Evolutionary conservation across 495 filamentous ascomycete genomes (phyloP).

Genomic region (Aspergillus cristatus): DNA sequence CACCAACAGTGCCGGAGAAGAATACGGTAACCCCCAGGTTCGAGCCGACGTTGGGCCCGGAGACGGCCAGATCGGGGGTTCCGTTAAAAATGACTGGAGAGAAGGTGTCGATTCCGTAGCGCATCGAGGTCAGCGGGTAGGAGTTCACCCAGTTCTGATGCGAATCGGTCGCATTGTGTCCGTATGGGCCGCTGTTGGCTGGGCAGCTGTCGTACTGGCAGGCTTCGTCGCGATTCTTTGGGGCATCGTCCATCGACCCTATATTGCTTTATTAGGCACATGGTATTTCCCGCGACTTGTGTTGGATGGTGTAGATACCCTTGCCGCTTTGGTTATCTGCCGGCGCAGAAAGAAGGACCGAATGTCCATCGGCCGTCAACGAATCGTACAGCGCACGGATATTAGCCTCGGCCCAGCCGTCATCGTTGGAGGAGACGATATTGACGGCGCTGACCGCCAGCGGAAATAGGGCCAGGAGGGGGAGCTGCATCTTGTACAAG

Average conservation of each 20-base stretch:
- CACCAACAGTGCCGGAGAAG: slow-evolving; percentile 56
- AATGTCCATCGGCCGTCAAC: slow-evolving; percentile 43
- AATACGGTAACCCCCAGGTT: slow-evolving; percentile 43
- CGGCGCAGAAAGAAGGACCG: slow-evolving; percentile 52
- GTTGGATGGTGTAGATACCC: slow-evolving; percentile 23
- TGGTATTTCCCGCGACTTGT: slow-evolving; percentile 1
- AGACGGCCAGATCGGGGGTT: slow-evolving; percentile 48
- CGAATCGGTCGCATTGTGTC: slow-evolving; percentile 45
- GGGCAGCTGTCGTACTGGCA: slow-evolving; percentile 56
- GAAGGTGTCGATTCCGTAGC: slow-evolving; percentile 50
- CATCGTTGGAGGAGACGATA: slow-evolving; percentile 59
- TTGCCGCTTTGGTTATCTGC: slow-evolving; percentile 57
- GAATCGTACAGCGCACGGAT: slow-evolving; percentile 46
- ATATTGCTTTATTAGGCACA: neutral
- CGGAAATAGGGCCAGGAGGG: slow-evolving; percentile 7
- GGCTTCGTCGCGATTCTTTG: slow-evolving; percentile 27
- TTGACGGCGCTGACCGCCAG: slow-evolving; percentile 32
- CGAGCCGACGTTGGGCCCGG: slow-evolving; percentile 56
- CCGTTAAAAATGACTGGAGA: slow-evolving; percentile 42
- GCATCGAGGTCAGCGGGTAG: slow-evolving; percentile 55
- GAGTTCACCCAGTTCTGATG: slow-evolving; percentile 63
- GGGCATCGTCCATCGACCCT: slow-evolving; percentile 47
- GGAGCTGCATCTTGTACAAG: too few relatives aligned
- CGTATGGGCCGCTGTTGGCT: slow-evolving; percentile 41
- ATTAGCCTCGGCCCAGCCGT: slow-evolving; percentile 65